Percentiles rank a stretch among this genome's conserved stretches.
Conservation (phyloP, 2,329 filamentous ascomycete species). For the Scolecobasidium constrictum region DNA sequence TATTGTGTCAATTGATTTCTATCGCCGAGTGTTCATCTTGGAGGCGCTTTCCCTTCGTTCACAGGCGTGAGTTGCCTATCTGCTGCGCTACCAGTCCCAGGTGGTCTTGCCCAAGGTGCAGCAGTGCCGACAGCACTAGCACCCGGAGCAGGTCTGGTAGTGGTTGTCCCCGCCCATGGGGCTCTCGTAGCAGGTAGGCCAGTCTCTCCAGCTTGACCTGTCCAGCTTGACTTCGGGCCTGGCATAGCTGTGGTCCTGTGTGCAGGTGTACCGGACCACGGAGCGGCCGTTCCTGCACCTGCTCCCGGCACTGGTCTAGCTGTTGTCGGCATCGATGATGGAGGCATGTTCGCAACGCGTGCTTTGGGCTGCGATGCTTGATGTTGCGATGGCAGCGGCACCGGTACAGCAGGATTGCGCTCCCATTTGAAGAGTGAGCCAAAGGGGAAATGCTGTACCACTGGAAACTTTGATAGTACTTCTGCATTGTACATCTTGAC, state of each 20-base stretch:
- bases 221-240: constrained; percentile 5
- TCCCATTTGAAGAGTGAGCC: constrained; percentile 39
- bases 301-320: background rate
- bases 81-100: too few relatives aligned
- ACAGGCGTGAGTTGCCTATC: too few relatives aligned
- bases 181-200: constrained; percentile 7
- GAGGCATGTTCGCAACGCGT: background rate
- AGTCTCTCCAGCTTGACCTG: constrained; percentile 3
- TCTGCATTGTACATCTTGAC: constrained; percentile 99
- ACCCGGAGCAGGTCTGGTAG: too few relatives aligned
- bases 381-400: constrained; percentile 22
- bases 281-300: background rate
- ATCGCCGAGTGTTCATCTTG: too few relatives aligned
- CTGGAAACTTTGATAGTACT: constrained; percentile 91
- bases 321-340: constrained; percentile 1
- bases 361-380: constrained; percentile 23
- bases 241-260: constrained; percentile 4
- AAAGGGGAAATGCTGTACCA: constrained; percentile 78
- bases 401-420: constrained; percentile 28
- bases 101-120: too few relatives aligned
- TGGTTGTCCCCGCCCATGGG: constrained; percentile 3
- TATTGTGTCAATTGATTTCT: too few relatives aligned
- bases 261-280: background rate
- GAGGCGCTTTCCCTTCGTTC: too few relatives aligned
- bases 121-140: too few relatives aligned